A percentile compares a stretch with the other conserved stretches of the same genome.
Evolutionary conservation across 78 protist genomes (phyloP).

Genomic region (Speleostelium caveatum): DNA sequence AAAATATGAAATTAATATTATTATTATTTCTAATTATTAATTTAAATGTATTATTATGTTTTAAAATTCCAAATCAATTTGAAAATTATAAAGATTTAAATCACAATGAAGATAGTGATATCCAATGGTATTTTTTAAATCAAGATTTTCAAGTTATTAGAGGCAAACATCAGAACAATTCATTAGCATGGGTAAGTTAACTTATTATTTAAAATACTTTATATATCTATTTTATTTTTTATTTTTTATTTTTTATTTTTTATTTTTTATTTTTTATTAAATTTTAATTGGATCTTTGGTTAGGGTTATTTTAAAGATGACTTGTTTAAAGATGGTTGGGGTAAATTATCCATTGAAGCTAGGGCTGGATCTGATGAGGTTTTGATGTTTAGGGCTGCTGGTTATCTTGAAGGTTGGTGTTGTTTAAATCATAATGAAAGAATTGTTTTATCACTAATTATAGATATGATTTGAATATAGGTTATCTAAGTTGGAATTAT

Average conservation of each 20-base stretch:
- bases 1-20: neutral
- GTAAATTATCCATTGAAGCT: slow-evolving; percentile 56
- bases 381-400: slow-evolving; percentile 58
- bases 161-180: slow-evolving; percentile 7
- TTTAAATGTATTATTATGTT: neutral
- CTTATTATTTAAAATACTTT: neutral
- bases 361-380: neutral
- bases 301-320: slow-evolving; percentile 67
- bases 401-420: slow-evolving; percentile 64
- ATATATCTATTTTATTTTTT: neutral
- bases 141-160: slow-evolving; percentile 6
- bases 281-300: neutral
- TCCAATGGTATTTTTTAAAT: slow-evolving; percentile 22
- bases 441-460: neutral
- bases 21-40: slow-evolving; percentile 2
- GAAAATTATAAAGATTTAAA: too few relatives aligned
- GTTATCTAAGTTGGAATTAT: slow-evolving; percentile 41
- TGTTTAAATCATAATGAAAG: too few relatives aligned
- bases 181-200: slow-evolving; percentile 38
- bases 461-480: too few relatives aligned
- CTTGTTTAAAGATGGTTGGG: slow-evolving; percentile 59
- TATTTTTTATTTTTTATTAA: too few relatives aligned
- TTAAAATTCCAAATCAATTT: neutral
- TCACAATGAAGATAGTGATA: neutral
- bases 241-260: neutral